Evolutionary conservation across 176 grass and related monocot species (phyloP), one percentile per base, ranked within the genome.

Genomic region (Raddia guianensis): DNA sequence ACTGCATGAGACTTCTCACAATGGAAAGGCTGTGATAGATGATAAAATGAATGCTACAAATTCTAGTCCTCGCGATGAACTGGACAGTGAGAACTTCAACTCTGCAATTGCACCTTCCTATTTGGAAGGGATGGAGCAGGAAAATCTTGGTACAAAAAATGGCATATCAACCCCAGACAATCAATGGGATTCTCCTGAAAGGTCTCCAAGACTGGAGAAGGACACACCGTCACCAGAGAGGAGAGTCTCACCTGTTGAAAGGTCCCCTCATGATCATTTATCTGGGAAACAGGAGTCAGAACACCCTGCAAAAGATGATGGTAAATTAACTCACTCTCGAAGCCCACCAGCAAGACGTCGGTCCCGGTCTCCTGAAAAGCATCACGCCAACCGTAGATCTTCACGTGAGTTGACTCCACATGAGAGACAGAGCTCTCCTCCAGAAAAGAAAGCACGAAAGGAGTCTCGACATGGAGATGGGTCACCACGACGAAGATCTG

Each of bases 311-410:
- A 76, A 86, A 63, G 73, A 73, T 49, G 54, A 65, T 68, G 44
- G 9, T 73, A 83, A 89, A 80, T 62, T 82, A 75, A 35, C 69
- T 80, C 57, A 9, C 72, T 85, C 87, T 75, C 62, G 7, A 83
- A 92, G 83, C 58, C 83, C 86, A 64, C 63, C 70, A 49, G 53
- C 57, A 84, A 89, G 83, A 51, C 63, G 9, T 2, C 64, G 5
- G 20, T 85, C 89, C 61, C 73, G 32, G 47, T 80, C 92, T 86
- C 66, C 78, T 89, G 84, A 91, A 85, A 94, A 89, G 16, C 68
- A 6, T 85, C 73, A 77, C 54, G 13, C 50, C 3, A 77, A 77
- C 40, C 73, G 49, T 58, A 89, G 65, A 82, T 76, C 87, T 56
- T 78, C 87, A 42, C 79, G 47, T 56, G 92, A 94, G 57, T 74